Conservation (phyloP, 2,329 filamentous ascomycete genomes). For the Samsoniella hepiali region DNA sequence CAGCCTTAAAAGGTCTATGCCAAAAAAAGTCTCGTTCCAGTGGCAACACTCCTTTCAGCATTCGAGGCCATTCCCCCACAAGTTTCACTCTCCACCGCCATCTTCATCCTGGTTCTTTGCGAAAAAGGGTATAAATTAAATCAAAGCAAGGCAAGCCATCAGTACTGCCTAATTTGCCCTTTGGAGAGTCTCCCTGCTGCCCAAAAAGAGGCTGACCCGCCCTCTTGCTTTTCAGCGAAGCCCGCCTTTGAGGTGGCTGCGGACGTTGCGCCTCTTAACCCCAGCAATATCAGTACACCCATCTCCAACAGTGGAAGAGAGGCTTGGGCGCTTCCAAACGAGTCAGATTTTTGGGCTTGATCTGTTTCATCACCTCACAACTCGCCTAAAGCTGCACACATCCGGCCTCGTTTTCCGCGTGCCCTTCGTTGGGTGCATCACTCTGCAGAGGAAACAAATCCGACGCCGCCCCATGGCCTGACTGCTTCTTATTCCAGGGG, state of each 20-base stretch:
- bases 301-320: constrained; percentile 1
- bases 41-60: constrained; percentile 12
- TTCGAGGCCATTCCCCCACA: constrained; percentile 18
- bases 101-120: constrained; percentile 6
- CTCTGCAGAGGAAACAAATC: not conserved
- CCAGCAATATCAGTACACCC: constrained; percentile 10
- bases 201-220: constrained; percentile 17
- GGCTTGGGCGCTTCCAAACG: not conserved
- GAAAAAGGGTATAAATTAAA: constrained; percentile 16
- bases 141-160: not conserved
- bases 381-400: not conserved
- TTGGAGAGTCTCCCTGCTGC: constrained; percentile 9
- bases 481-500: constrained; percentile 18
- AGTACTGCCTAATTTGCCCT: constrained; percentile 15
- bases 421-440: not conserved
- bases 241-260: constrained; percentile 5
- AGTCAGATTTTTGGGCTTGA: not conserved
- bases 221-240: constrained; percentile 16
- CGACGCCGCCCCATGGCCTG: constrained; percentile 15
- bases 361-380: not conserved
- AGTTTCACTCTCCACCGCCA: constrained; percentile 17
- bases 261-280: constrained; percentile 8
- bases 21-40: constrained; percentile 14
- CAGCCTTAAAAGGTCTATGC: constrained; percentile 15
- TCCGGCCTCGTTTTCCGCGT: not conserved